Evolutionary conservation across 2,329 filamentous ascomycete genomes (phyloP), one percentile per base, ranked within the genome.

Genomic region (Botrytis hyacinthi): DNA sequence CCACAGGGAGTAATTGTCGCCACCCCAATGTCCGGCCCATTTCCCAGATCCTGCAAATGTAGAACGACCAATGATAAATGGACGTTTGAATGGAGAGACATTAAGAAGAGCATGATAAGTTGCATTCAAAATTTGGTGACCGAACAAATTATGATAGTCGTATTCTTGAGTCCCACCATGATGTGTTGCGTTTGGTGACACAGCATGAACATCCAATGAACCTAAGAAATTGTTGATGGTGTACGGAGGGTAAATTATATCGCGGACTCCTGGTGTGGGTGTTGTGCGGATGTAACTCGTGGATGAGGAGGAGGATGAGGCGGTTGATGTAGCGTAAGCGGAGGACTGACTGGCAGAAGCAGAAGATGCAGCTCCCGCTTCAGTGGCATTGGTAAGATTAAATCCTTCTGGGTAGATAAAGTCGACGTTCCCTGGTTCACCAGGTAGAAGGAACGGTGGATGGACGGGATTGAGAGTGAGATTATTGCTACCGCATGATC

Each of bases 51-150:
- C 93, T 16, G 92, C 87, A 79, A 95, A 96, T 1, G 93, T 96
- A 57, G 91, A 93, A 26, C 94, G 90, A 0, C 92, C 92, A 78
- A 97, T 94, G 79, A 97, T 92, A 82, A 97, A 93, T 0, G 94
- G 94, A 0, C 94, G 89, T 81, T 92, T 92, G 22, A 83, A 85
- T 0, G 91, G 89, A 42, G 74, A 79, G 4, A 80, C 66, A 20
- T 73, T 69, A 8, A 79, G 76, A 4, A 79, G 76, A 2, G 76
- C 77, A 26, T 80, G 75, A 40, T 94, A 93, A 0, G 93, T 96
- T 16, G 92, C 92, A 74, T 92, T 92, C 73, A 94, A 85, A 76
- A 95, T 92, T 80, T 91, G 89, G 78, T 92, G 87, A 0, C 93
- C 93, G 78, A 87, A 95, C 1, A 96, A 83, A 79, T 93, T 96